phyloP scores from a whole-genome alignment of 495 filamentous ascomycete genomes.

The Penicillium flavigenum region DNA sequence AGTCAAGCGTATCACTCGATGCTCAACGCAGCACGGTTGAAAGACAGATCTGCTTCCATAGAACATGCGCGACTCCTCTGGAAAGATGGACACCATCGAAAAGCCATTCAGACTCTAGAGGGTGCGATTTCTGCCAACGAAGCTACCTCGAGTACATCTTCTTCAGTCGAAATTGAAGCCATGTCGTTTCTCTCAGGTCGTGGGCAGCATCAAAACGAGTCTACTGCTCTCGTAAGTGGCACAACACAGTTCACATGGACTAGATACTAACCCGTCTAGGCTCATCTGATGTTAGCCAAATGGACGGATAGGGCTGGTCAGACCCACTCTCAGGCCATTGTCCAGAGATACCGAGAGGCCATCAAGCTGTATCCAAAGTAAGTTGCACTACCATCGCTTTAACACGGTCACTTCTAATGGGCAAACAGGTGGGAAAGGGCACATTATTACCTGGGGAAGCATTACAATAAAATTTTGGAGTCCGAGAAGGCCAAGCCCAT shows the following conservation, averaged over 20 bases:
- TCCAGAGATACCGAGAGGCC: constrained; percentile 75
- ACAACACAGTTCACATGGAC: neutral
- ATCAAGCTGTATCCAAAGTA: constrained; percentile 48
- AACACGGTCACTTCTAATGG: constrained; percentile 14
- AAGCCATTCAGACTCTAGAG: constrained; percentile 88
- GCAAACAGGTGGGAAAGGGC: constrained; percentile 82
- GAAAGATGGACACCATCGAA: constrained; percentile 90
- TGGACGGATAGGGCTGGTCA: constrained; percentile 94
- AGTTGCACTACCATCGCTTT: neutral
- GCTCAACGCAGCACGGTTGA: constrained; percentile 79
- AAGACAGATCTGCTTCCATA: constrained; percentile 80
- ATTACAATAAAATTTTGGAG: constrained; percentile 96
- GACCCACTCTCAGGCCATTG: constrained; percentile 74
- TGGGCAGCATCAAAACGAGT: constrained; percentile 47
- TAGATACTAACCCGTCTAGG: constrained; percentile 36
- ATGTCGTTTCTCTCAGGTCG: constrained; percentile 33
- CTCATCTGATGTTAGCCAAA: constrained; percentile 86
- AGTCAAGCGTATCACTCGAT: constrained; percentile 91
- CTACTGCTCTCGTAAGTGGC: constrained; percentile 42
- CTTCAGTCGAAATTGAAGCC: constrained; percentile 40
- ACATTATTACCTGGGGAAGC: constrained; percentile 92
- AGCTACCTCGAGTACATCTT: constrained; percentile 54
- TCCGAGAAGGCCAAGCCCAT: constrained; percentile 75
- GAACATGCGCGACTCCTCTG: constrained; percentile 93
- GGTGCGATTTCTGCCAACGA: constrained; percentile 76